A percentile compares a stretch with the other conserved stretches of the same genome.
Evolutionary conservation across 2,329 filamentous ascomycete genomes (phyloP).

Genomic region (Teratosphaeria gauchensis): DNA sequence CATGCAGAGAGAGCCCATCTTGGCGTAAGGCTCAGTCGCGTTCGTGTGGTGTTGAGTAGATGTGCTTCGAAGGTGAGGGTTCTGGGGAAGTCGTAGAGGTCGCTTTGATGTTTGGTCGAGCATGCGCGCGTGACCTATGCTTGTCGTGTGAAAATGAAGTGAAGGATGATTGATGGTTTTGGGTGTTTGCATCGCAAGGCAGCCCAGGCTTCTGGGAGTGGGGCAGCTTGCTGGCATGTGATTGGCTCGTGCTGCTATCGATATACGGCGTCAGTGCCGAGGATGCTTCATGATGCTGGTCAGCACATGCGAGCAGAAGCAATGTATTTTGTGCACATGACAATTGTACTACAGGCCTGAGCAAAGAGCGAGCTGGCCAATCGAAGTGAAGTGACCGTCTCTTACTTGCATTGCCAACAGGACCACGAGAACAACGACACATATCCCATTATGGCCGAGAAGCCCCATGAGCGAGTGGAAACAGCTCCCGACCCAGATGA

Average conservation of each 20-base stretch:
- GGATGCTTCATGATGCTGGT: neutral
- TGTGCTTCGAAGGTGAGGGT: neutral
- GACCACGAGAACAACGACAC: neutral
- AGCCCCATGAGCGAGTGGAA: slow-evolving; percentile 14
- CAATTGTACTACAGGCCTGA: too few relatives aligned
- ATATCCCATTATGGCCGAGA: neutral
- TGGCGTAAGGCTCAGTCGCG: slow-evolving; percentile 1
- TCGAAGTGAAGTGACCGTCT: too few relatives aligned
- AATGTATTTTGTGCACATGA: neutral
- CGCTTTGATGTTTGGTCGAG: neutral
- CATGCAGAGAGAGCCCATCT: slow-evolving; percentile 71
- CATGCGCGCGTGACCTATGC: neutral
- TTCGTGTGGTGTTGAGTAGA: neutral
- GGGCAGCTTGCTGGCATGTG: neutral
- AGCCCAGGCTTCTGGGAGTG: neutral
- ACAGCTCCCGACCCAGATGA: slow-evolving; percentile 72
- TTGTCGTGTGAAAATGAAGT: neutral
- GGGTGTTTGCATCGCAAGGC: neutral
- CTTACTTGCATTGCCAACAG: neutral
- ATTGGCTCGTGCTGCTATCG: neutral
- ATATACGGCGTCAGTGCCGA: neutral
- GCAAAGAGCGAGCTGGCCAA: too few relatives aligned
- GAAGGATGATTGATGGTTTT: neutral
- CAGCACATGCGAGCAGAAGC: neutral
- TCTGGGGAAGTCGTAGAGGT: neutral